These are phyloP conservation scores for Bassia scoparia DNA, from an alignment of 148 eudicot species.

Conservation along the genomic window DNA sequence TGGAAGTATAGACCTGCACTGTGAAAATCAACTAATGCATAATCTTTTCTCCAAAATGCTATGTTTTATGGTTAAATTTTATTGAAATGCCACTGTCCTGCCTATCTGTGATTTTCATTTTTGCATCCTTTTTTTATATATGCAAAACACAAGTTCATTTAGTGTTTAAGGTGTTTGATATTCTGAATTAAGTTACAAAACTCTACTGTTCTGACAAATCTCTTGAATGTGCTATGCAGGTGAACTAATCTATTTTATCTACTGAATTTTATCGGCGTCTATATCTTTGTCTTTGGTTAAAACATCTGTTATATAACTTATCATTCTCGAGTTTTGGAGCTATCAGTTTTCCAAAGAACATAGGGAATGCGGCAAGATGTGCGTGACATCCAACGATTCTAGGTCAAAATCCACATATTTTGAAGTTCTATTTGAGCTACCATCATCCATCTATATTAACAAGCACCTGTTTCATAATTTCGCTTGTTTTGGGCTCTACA, in stretches of 20 bases:
- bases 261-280: neutral
- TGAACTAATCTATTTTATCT: neutral
- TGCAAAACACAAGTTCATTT: neutral
- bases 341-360: constrained; percentile 27
- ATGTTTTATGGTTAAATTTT: neutral
- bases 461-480: constrained; percentile 10
- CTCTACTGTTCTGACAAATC: neutral
- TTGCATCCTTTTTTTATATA: neutral
- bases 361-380: constrained; percentile 88
- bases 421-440: constrained; percentile 33
- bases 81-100: neutral
- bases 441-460: constrained; percentile 20
- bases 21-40: no score
- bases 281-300: neutral
- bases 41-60: no score
- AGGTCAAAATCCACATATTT: constrained; percentile 19
- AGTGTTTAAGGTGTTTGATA: neutral
- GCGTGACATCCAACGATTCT: constrained; percentile 41
- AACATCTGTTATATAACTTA: neutral
- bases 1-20: no score
- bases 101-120: neutral
- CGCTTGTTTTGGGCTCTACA: constrained; percentile 26
- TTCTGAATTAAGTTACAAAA: neutral
- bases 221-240: constrained; percentile 17
- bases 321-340: constrained; percentile 14